Percentiles rank a stretch among this genome's conserved stretches.
Evolutionary conservation across 1,139 yeast species (phyloP).

Genomic region (Geotrichum australiense): DNA sequence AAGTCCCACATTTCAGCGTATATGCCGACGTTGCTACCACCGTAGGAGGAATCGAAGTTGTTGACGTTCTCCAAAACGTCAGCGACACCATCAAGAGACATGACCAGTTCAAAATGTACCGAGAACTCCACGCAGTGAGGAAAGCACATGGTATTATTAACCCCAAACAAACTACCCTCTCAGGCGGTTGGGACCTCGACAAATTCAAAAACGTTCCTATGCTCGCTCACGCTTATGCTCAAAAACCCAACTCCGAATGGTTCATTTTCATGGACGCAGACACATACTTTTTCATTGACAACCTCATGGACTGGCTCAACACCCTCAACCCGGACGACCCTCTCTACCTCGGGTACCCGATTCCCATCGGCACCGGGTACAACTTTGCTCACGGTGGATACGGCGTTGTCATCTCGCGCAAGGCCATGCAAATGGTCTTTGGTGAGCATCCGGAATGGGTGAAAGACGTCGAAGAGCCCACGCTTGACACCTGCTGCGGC

Average conservation of each 20-base stretch:
- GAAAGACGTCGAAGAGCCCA: conserved; percentile 24
- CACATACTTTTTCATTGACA: conserved; percentile 31
- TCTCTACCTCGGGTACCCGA: conserved; percentile 31
- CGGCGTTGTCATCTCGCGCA: conserved; percentile 34
- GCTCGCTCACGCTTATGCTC: conserved; percentile 32
- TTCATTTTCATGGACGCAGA: conserved; percentile 37
- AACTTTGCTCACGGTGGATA: conserved; percentile 37
- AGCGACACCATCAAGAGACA: conserved; percentile 25
- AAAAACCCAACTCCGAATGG: conserved; percentile 33
- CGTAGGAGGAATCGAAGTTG: conserved; percentile 33
- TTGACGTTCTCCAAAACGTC: conserved; percentile 31
- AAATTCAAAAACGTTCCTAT: conserved; percentile 37
- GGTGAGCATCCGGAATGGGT: conserved; percentile 26
- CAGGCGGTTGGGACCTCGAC: conserved; percentile 34
- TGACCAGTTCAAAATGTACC: conserved; percentile 28
- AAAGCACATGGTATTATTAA: conserved; percentile 21
- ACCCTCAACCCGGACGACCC: conserved; percentile 27
- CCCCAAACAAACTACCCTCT: conserved; percentile 13
- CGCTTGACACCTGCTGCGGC: conserved; percentile 32
- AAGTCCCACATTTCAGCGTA: conserved; percentile 33
- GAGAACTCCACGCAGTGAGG: conserved; percentile 25
- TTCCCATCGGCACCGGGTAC: conserved; percentile 22
- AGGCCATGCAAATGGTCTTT: conserved; percentile 27
- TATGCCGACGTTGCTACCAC: conserved; percentile 33
- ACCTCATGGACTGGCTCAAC: conserved; percentile 26